A percentile compares a stretch with the other conserved stretches of the same genome.
phyloP scores from a whole-genome alignment of 2,329 filamentous ascomycete species.

The Botrytis fragariae region DNA sequence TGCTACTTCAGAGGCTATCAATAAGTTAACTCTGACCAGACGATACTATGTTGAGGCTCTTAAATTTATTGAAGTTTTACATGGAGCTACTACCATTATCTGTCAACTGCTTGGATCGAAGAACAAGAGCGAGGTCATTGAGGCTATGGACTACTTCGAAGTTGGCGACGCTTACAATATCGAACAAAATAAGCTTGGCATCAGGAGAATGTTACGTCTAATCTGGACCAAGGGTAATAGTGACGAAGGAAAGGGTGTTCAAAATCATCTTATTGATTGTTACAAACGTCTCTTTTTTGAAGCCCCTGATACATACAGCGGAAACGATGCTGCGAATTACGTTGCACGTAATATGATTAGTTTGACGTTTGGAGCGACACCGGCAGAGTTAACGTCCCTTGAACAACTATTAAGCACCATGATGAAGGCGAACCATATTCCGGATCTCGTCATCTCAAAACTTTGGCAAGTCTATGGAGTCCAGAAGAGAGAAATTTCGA shows the following conservation, averaged over 20 bases:
- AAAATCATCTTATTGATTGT: conserved; percentile 93
- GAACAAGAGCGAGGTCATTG: conserved; percentile 98
- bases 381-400: conserved; percentile 89
- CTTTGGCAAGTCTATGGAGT: conserved; percentile 97
- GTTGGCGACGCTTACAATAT: conserved; percentile 95
- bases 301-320: conserved; percentile 81
- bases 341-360: conserved; percentile 99
- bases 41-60: conserved; percentile 93
- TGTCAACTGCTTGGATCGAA: conserved; percentile 87
- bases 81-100: conserved; percentile 75
- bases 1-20: conserved; percentile 82
- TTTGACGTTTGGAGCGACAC: conserved; percentile 90
- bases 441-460: conserved; percentile 83
- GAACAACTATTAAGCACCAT: conserved; percentile 95
- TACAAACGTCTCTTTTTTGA: conserved; percentile 97
- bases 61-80: conserved; percentile 88
- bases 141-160: conserved; percentile 98
- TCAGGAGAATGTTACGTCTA: conserved; percentile 89
- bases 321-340: conserved; percentile 91
- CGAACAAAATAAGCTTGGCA: conserved; percentile 86
- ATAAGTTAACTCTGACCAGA: conserved; percentile 80
- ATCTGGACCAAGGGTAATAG: conserved; percentile 99
- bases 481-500: conserved; percentile 89
- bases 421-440: conserved; percentile 90
- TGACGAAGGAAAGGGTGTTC: conserved; percentile 97